Evolutionary conservation across 192 early-diverging fungal genomes (phyloP).

Genomic region (Linnemannia schmuckeri): DNA sequence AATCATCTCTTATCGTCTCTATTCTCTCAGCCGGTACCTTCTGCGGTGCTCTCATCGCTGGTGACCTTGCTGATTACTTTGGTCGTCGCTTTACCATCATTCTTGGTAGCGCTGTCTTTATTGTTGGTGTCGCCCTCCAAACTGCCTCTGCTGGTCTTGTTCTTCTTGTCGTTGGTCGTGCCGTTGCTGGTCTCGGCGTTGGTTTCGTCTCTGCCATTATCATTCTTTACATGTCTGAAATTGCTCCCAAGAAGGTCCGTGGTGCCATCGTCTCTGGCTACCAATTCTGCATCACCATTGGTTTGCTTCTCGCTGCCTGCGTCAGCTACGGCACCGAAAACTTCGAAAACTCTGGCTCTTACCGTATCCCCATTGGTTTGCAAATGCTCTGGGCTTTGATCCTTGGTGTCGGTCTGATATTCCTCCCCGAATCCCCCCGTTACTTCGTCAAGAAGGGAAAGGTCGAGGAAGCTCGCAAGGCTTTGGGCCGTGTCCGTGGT

Average conservation of each 20-base stretch:
- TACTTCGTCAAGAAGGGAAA: slow-evolving; percentile 80
- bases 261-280: slow-evolving; percentile 87
- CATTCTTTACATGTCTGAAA: slow-evolving; percentile 79
- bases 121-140: slow-evolving; percentile 81
- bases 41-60: slow-evolving; percentile 72
- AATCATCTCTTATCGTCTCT: slow-evolving; percentile 64
- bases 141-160: slow-evolving; percentile 68
- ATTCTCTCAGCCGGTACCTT: slow-evolving; percentile 74
- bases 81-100: slow-evolving; percentile 81
- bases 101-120: slow-evolving; percentile 72
- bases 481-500: slow-evolving; percentile 78
- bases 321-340: slow-evolving; percentile 65
- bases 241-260: slow-evolving; percentile 86
- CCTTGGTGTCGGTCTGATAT: slow-evolving; percentile 72
- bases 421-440: slow-evolving; percentile 89
- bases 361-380: slow-evolving; percentile 84
- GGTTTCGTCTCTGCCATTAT: slow-evolving; percentile 81
- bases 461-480: slow-evolving; percentile 75
- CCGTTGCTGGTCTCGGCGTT: slow-evolving; percentile 84
- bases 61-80: slow-evolving; percentile 75
- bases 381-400: slow-evolving; percentile 85
- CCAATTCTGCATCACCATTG: slow-evolving; percentile 95
- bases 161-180: slow-evolving; percentile 82
- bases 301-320: slow-evolving; percentile 65
- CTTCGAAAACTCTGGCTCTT: slow-evolving; percentile 63